Base-by-base conservation (phyloP, 805 yeast genomes). In the Candida parachauliodes region DNA sequence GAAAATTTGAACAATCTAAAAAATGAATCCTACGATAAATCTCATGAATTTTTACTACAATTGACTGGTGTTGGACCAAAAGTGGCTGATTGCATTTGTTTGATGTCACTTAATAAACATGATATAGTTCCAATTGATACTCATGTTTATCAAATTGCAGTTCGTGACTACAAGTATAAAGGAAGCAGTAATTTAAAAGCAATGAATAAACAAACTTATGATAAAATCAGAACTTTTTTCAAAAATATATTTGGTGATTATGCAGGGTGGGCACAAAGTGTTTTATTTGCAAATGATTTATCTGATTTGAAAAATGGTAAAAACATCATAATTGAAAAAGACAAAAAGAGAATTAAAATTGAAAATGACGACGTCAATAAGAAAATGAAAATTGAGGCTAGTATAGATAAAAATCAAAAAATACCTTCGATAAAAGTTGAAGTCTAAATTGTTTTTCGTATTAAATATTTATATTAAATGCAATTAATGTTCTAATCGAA, bases 261-360 rank as follows among this genome's bases (percentile, higher is more conserved):
- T 55, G 97, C 98, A 2, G 98, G 98, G 0, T 93, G 98, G 98
- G 98, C 98, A 0, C 98, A 91, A 52, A 83, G 91, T n/a, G 88
- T 91, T 8, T 67, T 89, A 40, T 89, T 89, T 60, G 83, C 97
- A 0, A 86, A 88, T 5, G 96, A 88, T 52, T 69, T 89, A 39
- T 61, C 63, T 34, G 88, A 84, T 42, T 68, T 86, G 40, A 75
- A 84, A 39, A 81, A 80, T 50, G 93, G 93, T 1, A 59, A 79
- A 8, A 56, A 56, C 34, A 33, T 42, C n/a, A n/a, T n/a, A n/a
- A n/a, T n/a, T n/a, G n/a, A n/a, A n/a, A n/a, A n/a, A n/a, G n/a
- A n/a, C n/a, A n/a, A n/a, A n/a, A n/a, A n/a, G n/a, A n/a, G n/a
- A n/a, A n/a, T n/a, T n/a, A 21, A 31, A 8, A 21, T 31, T 15